phyloP scores from a whole-genome alignment of 257 asterid genomes.

The Penstemon davidsonii region DNA sequence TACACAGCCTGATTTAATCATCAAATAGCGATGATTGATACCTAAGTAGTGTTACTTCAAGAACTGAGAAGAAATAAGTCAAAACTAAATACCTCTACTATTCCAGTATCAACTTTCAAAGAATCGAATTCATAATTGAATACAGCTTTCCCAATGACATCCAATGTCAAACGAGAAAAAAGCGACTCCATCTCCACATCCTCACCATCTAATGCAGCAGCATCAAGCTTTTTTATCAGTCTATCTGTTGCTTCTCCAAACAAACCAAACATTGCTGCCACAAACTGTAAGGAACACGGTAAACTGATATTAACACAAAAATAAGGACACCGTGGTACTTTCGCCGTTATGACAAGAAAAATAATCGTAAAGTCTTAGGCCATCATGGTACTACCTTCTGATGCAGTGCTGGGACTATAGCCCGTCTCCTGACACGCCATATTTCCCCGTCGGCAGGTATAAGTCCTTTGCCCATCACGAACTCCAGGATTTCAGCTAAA shows the following conservation, averaged over 20 bases:
- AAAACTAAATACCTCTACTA: constrained; percentile 68
- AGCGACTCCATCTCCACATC: constrained; percentile 99
- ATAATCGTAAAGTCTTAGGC: neutral
- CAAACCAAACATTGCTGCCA: neutral
- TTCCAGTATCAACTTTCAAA: constrained; percentile 78
- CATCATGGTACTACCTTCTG: constrained; percentile 64
- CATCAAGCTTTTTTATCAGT: constrained; percentile 64
- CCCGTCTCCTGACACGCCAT: constrained; percentile 93
- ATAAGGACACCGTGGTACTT: too few relatives aligned
- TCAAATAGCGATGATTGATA: constrained; percentile 10
- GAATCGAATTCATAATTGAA: constrained; percentile 97
- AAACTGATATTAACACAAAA: constrained; percentile 3
- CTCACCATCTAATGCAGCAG: constrained; percentile 90
- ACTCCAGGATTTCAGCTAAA: constrained; percentile 91
- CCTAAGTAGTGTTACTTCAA: constrained; percentile 10
- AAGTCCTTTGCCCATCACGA: constrained; percentile 99
- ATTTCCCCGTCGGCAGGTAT: constrained; percentile 98
- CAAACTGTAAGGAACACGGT: neutral
- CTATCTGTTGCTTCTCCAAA: neutral
- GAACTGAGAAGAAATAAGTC: constrained; percentile 22
- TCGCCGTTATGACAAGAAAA: neutral
- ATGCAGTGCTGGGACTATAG: constrained; percentile 93
- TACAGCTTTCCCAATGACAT: constrained; percentile 95
- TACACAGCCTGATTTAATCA: constrained; percentile 73
- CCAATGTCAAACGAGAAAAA: constrained; percentile 91